Conservation (phyloP, 208 protist genomes). For the Trypanosoma brucei region DNA sequence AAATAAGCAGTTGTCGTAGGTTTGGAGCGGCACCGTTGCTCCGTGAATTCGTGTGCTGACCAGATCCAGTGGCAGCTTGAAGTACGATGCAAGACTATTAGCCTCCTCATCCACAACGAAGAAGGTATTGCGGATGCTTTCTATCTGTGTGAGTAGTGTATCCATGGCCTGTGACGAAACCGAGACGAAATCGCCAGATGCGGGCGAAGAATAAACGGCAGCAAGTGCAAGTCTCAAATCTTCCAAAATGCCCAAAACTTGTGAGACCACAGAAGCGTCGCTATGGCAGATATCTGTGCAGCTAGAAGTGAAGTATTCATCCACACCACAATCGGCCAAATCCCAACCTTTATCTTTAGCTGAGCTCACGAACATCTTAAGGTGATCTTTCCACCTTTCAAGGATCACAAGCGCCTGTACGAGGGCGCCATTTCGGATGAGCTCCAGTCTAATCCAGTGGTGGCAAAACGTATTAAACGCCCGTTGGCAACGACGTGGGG, state of each 20-base stretch:
- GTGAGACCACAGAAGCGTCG: constrained; percentile 14
- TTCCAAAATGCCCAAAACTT: constrained; percentile 31
- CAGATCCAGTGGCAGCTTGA: constrained; percentile 8
- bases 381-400: constrained; percentile 75
- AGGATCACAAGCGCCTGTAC: constrained; percentile 39
- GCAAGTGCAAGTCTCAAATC: constrained; percentile 25
- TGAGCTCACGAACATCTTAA: constrained; percentile 63
- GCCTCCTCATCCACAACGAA: constrained; percentile 12
- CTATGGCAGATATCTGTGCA: constrained; percentile 44
- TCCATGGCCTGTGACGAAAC: constrained; percentile 9
- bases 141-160: not conserved
- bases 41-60: constrained; percentile 10
- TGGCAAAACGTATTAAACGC: constrained; percentile 79
- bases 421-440: constrained; percentile 54
- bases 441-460: constrained; percentile 64
- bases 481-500: constrained; percentile 31
- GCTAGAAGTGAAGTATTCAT: constrained; percentile 59
- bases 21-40: constrained; percentile 21
- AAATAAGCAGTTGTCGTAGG: constrained; percentile 26
- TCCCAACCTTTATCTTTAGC: constrained; percentile 44
- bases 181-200: not conserved
- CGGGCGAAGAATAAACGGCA: not conserved
- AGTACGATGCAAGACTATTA: constrained; percentile 1
- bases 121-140: constrained; percentile 17
- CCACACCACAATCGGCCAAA: constrained; percentile 59